Evolutionary conservation across 192 early-diverging fungal genomes (phyloP), one percentile per base, ranked within the genome.

Genomic region (Chytriomyces sp.): DNA sequence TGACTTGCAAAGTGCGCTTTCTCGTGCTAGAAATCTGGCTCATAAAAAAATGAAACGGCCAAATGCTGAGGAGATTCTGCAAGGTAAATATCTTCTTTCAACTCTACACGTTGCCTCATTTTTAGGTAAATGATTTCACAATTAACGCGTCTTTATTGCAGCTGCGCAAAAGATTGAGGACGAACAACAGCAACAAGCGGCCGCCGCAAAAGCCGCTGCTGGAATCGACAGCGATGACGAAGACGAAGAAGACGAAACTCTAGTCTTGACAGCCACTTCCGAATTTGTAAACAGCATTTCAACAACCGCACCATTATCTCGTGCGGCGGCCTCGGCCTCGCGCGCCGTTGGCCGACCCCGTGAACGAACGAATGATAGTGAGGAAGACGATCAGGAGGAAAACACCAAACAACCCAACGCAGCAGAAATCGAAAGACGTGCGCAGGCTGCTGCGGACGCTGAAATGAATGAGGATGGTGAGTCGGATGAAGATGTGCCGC

Each of bases 1-100:
- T 74, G 97, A 98, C 66, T 78, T 98, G 50, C 95, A 97, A 71
- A 78, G 81, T 24, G 94, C 95, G 9, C 81, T 98, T n/a, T 90
- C 95, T 0, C 82, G 88, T 9, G 86, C 94, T 11, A 86, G 97
- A 48, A 80, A 90, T 24, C 64, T 89, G 48, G 90, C 89, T 0
- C 82, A 82, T 9, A 87, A 87, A 61, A 89, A 93, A 80, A 53
- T 44, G 46, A 82, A 80, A 47, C 26, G 16, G 9, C 77, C 69
- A 6, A 64, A 72, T 9, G 84, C 86, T 6, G 89, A 93, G 67
- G 89, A 91, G 57, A 91, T 93, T 28, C 89, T 90, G 10, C 80
- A 84, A 77, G 85, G 82, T 82, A 83, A 83, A 45, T 84, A 81
- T 83, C 65, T 79, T 62, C 20, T 47, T 13, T 45, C 3, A 23